Base-by-base conservation (phyloP, 2,329 filamentous ascomycete species). In the Monilinia laxa region DNA sequence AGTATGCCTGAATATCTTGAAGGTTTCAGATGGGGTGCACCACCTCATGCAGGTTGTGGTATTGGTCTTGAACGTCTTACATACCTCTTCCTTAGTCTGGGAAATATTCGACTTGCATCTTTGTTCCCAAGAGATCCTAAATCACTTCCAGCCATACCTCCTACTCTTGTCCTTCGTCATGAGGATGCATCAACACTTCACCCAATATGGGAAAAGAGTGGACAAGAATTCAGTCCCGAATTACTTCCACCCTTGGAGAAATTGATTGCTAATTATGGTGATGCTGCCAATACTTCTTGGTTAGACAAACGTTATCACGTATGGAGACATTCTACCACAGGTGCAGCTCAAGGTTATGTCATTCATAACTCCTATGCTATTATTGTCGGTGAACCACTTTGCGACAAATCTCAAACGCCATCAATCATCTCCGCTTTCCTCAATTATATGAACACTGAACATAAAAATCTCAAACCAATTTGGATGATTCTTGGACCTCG, bases 201-300 rank as follows among this genome's bases (percentile, higher is more conserved):
- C 73, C 84, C 90, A 68, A 81, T 85, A 42, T 90, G 88, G 88
- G 81, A 78, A 75, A 79, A 67, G 74, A 77, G 71, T 73, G 78
- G 70, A 72, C 78, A 68, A 66, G 73, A 79, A 51, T 16, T 79
- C 51, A 80, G 71, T 75, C 76, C 57, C 78, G 78, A 66, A 23
- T 63, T 88, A 60, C 81, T 90, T 64, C 93, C 93, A 62, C 84
- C 91, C 0, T 77, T 97, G 6, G 91, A 93, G 76, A 90, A 96
- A 76, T 87, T 97, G 53, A 93, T 97, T 77, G 92, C 92, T 75
- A 97, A 97, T 78, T 97, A 97, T 73, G 93, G 93, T 69, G 93
- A 97, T 78, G 92, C 93, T 2, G 93, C 92, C 59, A 96, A 96
- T 75, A 97, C 93, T 0, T 95, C 92, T 0, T 97, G 93, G 92